Evolutionary conservation across 139 green algal genomes (phyloP).

Genomic region (Chlorella sp.): DNA sequence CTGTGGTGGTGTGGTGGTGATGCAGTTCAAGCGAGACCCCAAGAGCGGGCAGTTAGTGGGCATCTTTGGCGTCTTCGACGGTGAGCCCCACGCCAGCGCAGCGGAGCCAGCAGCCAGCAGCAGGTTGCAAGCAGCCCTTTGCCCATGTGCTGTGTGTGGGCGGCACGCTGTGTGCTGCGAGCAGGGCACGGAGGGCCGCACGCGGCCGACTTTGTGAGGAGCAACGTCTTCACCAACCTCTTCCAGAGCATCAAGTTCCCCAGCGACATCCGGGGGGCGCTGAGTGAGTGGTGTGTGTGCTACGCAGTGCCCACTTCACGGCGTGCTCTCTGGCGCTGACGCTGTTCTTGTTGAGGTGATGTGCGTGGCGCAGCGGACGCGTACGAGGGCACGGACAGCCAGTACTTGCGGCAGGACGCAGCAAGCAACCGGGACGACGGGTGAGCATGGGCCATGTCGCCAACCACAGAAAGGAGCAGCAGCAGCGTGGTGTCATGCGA

Average conservation of each 20-base stretch:
- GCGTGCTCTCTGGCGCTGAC: too few species aligned
- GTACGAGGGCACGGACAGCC: slow-evolving; percentile 72
- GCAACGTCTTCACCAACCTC: slow-evolving; percentile 83
- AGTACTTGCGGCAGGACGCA: slow-evolving; percentile 67
- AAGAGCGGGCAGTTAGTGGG: slow-evolving; percentile 49
- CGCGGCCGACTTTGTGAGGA: slow-evolving; percentile 78
- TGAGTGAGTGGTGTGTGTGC: slow-evolving; percentile 26
- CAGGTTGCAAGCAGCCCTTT: neutral
- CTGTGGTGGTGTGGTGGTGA: neutral
- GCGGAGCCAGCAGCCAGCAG: neutral
- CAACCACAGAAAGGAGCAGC: too few species aligned
- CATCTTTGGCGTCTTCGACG: slow-evolving; percentile 93
- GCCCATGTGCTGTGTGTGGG: neutral
- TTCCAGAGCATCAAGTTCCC: slow-evolving; percentile 64
- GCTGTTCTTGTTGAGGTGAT: too few species aligned
- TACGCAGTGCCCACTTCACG: too few species aligned
- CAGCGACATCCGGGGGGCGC: slow-evolving; percentile 25
- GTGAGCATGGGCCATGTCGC: too few species aligned
- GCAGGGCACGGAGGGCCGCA: slow-evolving; percentile 83
- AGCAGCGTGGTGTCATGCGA: too few species aligned
- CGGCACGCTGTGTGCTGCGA: too few species aligned
- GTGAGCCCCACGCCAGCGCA: slow-evolving; percentile 32
- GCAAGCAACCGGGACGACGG: slow-evolving; percentile 66
- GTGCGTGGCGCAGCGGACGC: slow-evolving; percentile 44
- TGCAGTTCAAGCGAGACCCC: slow-evolving; percentile 50